A percentile compares a stretch with the other conserved stretches of the same genome.
These are phyloP conservation scores for Fusarium pseudonygamai DNA, from an alignment of 2,329 filamentous ascomycete genomes.

Conservation along the genomic window DNA sequence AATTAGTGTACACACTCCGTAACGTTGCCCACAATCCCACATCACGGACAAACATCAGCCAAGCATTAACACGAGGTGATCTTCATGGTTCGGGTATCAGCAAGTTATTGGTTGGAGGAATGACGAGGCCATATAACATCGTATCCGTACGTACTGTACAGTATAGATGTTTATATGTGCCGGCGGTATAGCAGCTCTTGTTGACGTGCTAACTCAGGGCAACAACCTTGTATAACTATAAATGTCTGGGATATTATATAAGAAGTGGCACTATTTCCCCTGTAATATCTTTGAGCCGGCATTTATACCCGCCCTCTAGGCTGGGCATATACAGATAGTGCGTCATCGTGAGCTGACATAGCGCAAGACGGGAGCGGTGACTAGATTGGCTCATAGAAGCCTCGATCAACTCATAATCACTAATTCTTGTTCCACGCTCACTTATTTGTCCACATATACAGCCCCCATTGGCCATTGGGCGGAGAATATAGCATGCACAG, in stretches of 20 bases:
- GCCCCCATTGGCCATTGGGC: background rate
- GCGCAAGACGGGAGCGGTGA: background rate
- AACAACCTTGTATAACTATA: background rate
- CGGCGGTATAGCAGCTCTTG: background rate
- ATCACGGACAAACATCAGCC: constrained; percentile 1
- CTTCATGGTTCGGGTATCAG: constrained; percentile 5
- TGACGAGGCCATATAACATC: background rate
- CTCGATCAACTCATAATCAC: constrained; percentile 1
- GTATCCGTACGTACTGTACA: background rate
- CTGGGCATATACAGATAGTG: background rate
- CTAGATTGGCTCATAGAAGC: background rate
- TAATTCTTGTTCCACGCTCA: background rate
- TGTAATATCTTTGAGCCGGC: background rate
- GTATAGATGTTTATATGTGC: background rate
- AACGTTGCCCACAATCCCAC: background rate
- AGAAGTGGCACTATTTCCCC: background rate
- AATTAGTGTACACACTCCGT: background rate
- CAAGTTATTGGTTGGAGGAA: background rate
- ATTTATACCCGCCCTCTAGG: background rate
- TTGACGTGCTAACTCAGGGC: background rate
- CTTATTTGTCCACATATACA: background rate
- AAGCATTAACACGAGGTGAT: constrained; percentile 23
- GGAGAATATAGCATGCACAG: background rate
- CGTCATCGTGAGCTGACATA: constrained; percentile 16
- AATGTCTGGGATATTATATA: background rate